A percentile compares a stretch with the other conserved stretches of the same genome.
phyloP scores from a whole-genome alignment of 805 yeast genomes.

The Kodamaea lidongshanica region DNA sequence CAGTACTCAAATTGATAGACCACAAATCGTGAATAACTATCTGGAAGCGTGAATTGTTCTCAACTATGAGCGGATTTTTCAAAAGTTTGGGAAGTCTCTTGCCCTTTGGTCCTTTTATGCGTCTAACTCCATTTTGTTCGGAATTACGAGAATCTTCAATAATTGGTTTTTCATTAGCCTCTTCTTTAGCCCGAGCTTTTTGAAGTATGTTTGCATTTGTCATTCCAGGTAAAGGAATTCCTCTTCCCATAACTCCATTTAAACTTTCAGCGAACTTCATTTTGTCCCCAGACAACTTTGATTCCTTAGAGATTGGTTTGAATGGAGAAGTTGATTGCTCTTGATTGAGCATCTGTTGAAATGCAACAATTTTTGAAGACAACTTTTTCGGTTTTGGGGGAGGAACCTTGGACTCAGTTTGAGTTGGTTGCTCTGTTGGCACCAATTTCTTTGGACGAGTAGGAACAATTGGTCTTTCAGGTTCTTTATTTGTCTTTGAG shows the following conservation, averaged over 20 bases:
- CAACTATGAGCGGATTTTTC: slow-evolving; percentile 33
- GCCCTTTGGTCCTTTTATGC: slow-evolving; percentile 73
- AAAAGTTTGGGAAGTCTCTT: slow-evolving; percentile 60
- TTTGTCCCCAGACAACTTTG: slow-evolving; percentile 30
- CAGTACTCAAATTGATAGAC: too few relatives aligned
- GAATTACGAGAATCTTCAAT: slow-evolving; percentile 7
- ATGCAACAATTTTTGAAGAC: slow-evolving; percentile 73
- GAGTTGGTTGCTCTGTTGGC: not conserved
- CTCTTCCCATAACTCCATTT: slow-evolving; percentile 52
- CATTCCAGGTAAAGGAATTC: slow-evolving; percentile 49
- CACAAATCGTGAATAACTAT: slow-evolving; percentile 32
- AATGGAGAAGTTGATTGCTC: slow-evolving; percentile 4
- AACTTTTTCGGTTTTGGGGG: slow-evolving; percentile 75
- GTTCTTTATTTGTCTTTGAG: too few relatives aligned
- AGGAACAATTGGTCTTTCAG: slow-evolving; percentile 10
- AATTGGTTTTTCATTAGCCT: slow-evolving; percentile 11
- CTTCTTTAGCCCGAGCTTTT: slow-evolving; percentile 10
- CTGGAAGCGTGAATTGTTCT: slow-evolving; percentile 29
- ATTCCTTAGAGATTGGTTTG: slow-evolving; percentile 5
- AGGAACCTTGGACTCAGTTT: slow-evolving; percentile 26
- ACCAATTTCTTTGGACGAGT: slow-evolving; percentile 9
- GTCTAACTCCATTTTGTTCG: slow-evolving; percentile 28
- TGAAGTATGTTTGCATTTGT: slow-evolving; percentile 33
- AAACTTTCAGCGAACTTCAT: slow-evolving; percentile 52
- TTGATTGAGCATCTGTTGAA: slow-evolving; percentile 64